Base-by-base conservation (phyloP, 495 filamentous ascomycete genomes). In the Xanthoparmelia taractica region DNA sequence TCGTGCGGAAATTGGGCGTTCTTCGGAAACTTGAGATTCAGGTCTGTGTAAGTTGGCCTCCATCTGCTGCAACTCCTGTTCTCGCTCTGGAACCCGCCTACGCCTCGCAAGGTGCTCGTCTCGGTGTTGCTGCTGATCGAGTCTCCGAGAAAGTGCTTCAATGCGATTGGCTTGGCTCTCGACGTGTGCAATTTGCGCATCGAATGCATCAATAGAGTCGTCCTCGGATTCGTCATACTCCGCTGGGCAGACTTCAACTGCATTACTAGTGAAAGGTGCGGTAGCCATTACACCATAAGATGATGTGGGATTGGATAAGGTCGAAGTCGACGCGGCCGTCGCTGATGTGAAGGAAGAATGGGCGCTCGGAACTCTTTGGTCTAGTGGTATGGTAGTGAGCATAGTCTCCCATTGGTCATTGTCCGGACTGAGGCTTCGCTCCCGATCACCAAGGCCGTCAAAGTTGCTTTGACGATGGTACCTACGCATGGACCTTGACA, bases 371-470 rank as follows among this genome's bases (percentile, higher is more conserved):
- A 91, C 80, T 57, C 85, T 87, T 12, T 85, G 83, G 72, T 96
- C 92, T 6, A 89, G 90, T 0, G 87, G 84, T 55, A 96, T 83
- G 3, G 90, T 94, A 12, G 81, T 86, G 61, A 90, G 79, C 65
- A 96, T 80, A 13, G 85, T 90, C 56, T 92, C 87, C 92, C 92
- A 96, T 23, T 80, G 78, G 58, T 81, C 79, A 54, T 84, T 83
- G 56, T 89, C 87, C 4, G 91, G 88, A 71, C 88, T 92, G 58
- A 88, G 76, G 69, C 91, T 95, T 48, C 91, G 83, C 61, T 90
- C 84, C 45, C 90, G 86, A 72, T 96, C 91, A 20, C 91, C 91
- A 36, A 96, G 79, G 18, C 91, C 91, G 76, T 93, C 87, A 8
- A 87, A 68, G 45, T 59, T 55, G 11, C 73, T 43, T 18, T 73